Evolutionary conservation across 2,329 filamentous ascomycete species (phyloP).

Genomic region (Calonectria pseudoturangicola): DNA sequence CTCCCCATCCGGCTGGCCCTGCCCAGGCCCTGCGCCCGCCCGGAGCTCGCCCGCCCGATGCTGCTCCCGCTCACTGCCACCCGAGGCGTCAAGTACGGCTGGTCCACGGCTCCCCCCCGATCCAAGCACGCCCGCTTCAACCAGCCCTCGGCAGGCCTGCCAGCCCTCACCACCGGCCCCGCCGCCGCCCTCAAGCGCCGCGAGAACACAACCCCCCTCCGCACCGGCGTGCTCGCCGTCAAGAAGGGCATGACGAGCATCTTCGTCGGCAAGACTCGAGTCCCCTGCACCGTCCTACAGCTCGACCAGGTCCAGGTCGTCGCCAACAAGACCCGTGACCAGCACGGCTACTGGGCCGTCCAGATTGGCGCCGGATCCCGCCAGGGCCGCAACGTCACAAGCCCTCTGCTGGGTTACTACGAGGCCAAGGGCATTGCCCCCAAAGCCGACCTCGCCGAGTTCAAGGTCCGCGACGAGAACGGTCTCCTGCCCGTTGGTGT

Average conservation of each 20-base stretch:
- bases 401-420: slow-evolving; percentile 91
- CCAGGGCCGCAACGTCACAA: slow-evolving; percentile 84
- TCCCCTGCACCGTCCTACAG: slow-evolving; percentile 93
- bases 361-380: slow-evolving; percentile 89
- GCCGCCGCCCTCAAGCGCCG: slow-evolving; percentile 77
- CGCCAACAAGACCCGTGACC: slow-evolving; percentile 85
- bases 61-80: slow-evolving; percentile 67
- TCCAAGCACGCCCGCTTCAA: slow-evolving; percentile 77
- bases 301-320: slow-evolving; percentile 94
- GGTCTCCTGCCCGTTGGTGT: slow-evolving; percentile 87
- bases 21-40: slow-evolving; percentile 60
- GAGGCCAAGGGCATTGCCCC: slow-evolving; percentile 87
- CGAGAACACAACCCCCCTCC: slow-evolving; percentile 76
- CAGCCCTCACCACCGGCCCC: slow-evolving; percentile 73
- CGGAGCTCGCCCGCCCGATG: slow-evolving; percentile 59
- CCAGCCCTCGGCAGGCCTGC: slow-evolving; percentile 73
- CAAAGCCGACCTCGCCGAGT: slow-evolving; percentile 90
- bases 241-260: slow-evolving; percentile 98
- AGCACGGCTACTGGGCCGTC: slow-evolving; percentile 95
- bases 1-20: slow-evolving; percentile 66
- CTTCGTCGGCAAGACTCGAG: slow-evolving; percentile 86
- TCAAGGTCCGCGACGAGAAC: slow-evolving; percentile 83
- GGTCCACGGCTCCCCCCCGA: slow-evolving; percentile 73
- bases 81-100: slow-evolving; percentile 76
- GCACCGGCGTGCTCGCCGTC: slow-evolving; percentile 87